Conservation (phyloP, 331 rosid genomes). For the Quercus tomentella region DNA sequence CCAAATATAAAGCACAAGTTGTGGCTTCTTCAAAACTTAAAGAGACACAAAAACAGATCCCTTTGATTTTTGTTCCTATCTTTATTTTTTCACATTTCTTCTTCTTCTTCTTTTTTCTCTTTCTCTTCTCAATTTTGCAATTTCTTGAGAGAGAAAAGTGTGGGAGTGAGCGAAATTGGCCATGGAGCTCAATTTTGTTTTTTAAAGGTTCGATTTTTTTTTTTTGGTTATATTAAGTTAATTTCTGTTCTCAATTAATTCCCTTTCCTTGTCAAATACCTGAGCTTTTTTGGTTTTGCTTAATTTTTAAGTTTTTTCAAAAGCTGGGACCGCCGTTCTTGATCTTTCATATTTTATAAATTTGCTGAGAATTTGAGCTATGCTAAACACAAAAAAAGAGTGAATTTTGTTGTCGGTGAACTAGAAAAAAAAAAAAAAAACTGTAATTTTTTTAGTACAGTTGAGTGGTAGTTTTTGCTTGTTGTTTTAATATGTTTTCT, state of each 20-base stretch:
- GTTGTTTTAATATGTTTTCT: neutral
- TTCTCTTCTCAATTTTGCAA: neutral
- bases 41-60: too few relatives aligned
- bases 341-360: neutral
- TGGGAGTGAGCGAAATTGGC: neutral
- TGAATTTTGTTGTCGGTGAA: too few relatives aligned
- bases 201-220: neutral
- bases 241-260: neutral
- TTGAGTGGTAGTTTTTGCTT: conserved; percentile 17
- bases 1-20: neutral
- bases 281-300: too few relatives aligned
- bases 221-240: neutral
- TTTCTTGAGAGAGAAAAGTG: neutral
- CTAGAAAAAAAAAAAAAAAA: neutral
- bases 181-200: neutral
- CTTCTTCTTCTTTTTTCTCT: neutral
- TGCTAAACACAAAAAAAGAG: too few relatives aligned
- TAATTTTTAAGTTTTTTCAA: neutral
- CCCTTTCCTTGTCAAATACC: too few relatives aligned
- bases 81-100: neutral
- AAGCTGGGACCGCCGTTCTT: neutral
- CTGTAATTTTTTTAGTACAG: neutral
- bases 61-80: neutral
- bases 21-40: neutral
- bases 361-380: neutral